phyloP scores from a whole-genome alignment of 1,284 basidiomycete species.

The Phellinidium pouzarii region DNA sequence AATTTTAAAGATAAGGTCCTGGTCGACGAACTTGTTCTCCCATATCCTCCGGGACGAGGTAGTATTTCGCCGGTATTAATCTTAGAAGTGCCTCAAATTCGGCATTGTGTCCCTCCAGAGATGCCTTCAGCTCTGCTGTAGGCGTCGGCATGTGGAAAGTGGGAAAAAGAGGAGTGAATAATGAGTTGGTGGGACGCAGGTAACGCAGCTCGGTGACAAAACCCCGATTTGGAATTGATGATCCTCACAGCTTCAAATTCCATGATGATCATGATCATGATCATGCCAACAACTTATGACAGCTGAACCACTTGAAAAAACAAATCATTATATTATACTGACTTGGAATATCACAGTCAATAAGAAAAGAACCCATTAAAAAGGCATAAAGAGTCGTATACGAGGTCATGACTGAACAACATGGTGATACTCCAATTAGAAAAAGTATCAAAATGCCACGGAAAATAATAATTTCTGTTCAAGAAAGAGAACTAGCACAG shows the following conservation, averaged over 20 bases:
- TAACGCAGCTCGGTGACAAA: neutral
- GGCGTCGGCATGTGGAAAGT: constrained; percentile 42
- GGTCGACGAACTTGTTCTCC: constrained; percentile 53
- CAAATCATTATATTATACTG: too few species aligned
- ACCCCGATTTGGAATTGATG: neutral
- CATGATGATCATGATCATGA: too few species aligned
- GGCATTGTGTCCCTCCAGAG: constrained; percentile 76
- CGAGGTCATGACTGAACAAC: constrained; percentile 6
- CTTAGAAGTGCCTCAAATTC: constrained; percentile 76
- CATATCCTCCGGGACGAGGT: constrained; percentile 63
- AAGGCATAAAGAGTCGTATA: constrained; percentile 3
- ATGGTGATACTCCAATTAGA: neutral
- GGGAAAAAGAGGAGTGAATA: neutral
- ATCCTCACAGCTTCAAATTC: too few species aligned
- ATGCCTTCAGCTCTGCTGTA: constrained; percentile 47
- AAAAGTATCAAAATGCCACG: neutral
- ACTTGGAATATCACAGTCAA: neutral
- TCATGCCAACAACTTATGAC: too few species aligned
- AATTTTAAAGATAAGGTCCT: neutral
- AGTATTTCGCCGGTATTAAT: constrained; percentile 85
- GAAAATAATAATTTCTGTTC: neutral
- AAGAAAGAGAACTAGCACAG: neutral
- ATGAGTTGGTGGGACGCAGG: neutral
- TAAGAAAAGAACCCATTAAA: neutral
- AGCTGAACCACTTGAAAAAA: too few species aligned